Evolutionary conservation across 1,284 basidiomycete genomes (phyloP).

Genomic region (Malassezia dermatis): DNA sequence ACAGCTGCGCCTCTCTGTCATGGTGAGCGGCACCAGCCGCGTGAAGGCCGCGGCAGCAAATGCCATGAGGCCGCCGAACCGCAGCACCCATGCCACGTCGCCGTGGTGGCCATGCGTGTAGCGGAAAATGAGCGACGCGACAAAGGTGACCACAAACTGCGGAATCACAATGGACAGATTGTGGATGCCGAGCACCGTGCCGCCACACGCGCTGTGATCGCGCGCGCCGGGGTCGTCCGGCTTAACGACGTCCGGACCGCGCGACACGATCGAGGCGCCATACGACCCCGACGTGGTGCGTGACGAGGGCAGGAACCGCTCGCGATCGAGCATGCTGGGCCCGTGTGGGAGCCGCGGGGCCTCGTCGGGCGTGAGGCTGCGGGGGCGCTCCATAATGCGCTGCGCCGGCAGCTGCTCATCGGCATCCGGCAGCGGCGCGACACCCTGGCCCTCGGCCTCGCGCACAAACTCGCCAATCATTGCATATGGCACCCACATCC

Average conservation of each 20-base stretch:
- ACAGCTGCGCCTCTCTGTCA: constrained; percentile 15
- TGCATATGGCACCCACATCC: constrained; percentile 44
- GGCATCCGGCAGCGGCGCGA: constrained; percentile 21
- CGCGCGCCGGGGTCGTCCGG: background rate
- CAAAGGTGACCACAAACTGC: constrained; percentile 60
- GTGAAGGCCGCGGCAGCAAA: constrained; percentile 34
- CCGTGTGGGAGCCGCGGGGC: background rate
- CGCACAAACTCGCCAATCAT: constrained; percentile 41
- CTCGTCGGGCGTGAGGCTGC: background rate
- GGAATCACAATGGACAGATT: constrained; percentile 30
- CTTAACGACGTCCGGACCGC: constrained; percentile 12
- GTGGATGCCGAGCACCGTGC: constrained; percentile 90
- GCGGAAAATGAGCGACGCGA: constrained; percentile 75
- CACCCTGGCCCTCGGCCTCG: constrained; percentile 31
- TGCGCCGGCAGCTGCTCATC: constrained; percentile 25
- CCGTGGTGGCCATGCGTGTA: constrained; percentile 50
- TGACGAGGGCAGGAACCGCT: background rate
- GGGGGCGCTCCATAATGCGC: constrained; percentile 14
- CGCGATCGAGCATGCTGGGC: background rate
- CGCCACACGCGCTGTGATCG: constrained; percentile 54
- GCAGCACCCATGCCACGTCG: constrained; percentile 70
- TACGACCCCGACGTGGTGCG: constrained; percentile 6
- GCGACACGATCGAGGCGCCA: constrained; percentile 17
- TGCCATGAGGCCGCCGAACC: constrained; percentile 66
- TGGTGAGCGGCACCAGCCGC: constrained; percentile 31